Evolutionary conservation across 2,329 filamentous ascomycete genomes (phyloP), one percentile per base, ranked within the genome.

Genomic region (Herpotrichia juniperi): DNA sequence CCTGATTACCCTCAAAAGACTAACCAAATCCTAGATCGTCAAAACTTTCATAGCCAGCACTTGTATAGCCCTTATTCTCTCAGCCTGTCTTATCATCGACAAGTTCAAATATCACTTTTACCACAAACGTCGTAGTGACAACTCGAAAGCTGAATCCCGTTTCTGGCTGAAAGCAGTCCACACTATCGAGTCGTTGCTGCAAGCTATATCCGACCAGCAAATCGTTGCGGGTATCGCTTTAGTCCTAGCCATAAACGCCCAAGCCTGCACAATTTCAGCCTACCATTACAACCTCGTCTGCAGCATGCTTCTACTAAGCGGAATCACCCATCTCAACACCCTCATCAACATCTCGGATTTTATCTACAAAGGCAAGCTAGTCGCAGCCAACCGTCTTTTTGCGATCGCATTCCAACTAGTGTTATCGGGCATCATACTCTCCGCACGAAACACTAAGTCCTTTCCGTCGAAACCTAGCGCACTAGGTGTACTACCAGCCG

Each of bases 271-370:
- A 14, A 44, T 53, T 26, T 44, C 50, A 5, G 50, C 40, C 12
- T 53, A 53, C 25, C 50, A 52, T 24, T 52, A 52, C 37, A 52
- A 52, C 19, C 30, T 53, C 9, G 50, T 53, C 34, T 53, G 50
- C 39, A 48, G n/a, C 16, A 44, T 53, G 50, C 37, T 53, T 4
- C 24, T 53, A 6, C 40, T 53, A 24, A 34, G 45, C 14, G 46
- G 39, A 16, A 32, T 48, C 32, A 48, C 45, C 2, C 50, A 53
- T 44, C 30, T 48, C 12, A 48, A 48, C 19, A 39, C 50, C 21
- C 28, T 53, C n/a, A 30, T 48, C 44, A 53, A 48, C 30, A 48
- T 53, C 12, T 25, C 44, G 3, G 37, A 53, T 19, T 48, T 25
- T 8, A 22, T 53, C 17, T 43, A 44, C 37, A 53, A 46, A 28